Percentiles rank a stretch among this genome's conserved stretches.
phyloP scores from a whole-genome alignment of 2,329 filamentous ascomycete species.

The Fusarium goolgardi region DNA sequence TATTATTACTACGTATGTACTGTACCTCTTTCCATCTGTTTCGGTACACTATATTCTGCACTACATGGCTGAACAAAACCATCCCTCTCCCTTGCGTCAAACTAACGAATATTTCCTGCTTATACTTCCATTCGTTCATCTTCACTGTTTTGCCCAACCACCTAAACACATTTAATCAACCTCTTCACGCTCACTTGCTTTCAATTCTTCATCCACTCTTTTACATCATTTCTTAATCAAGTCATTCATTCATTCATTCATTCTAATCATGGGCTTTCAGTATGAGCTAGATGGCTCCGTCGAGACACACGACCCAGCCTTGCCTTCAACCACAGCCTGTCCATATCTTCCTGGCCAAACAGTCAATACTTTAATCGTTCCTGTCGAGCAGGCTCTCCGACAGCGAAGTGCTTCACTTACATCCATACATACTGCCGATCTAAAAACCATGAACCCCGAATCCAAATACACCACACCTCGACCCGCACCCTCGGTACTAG shows the following conservation, averaged over 20 bases:
- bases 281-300: conserved; percentile 84
- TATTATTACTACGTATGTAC: conserved; percentile 93
- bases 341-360: conserved; percentile 89
- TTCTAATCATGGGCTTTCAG: conserved; percentile 58
- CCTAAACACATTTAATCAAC: conserved; percentile 33
- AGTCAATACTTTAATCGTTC: conserved; percentile 86
- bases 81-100: conserved; percentile 40
- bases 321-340: conserved; percentile 81
- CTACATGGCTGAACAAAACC: conserved; percentile 23
- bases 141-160: conserved; percentile 31
- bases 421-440: conserved; percentile 67
- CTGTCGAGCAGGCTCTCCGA: conserved; percentile 71
- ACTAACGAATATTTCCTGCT: conserved; percentile 25
- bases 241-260: conserved; percentile 32
- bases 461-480: conserved; percentile 80
- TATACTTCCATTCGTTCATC: conserved; percentile 17
- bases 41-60: conserved; percentile 21
- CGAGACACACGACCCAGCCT: conserved; percentile 78
- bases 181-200: conserved; percentile 30
- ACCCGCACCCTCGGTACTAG: conserved; percentile 58
- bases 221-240: conserved; percentile 16
- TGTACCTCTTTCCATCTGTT: conserved; percentile 26
- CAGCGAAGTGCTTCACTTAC: conserved; percentile 74
- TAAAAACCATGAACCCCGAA: conserved; percentile 80
- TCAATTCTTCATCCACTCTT: conserved; percentile 20